Conservation (phyloP, 2,329 filamentous ascomycete species). For the Trichoderma citrinoviride region DNA sequence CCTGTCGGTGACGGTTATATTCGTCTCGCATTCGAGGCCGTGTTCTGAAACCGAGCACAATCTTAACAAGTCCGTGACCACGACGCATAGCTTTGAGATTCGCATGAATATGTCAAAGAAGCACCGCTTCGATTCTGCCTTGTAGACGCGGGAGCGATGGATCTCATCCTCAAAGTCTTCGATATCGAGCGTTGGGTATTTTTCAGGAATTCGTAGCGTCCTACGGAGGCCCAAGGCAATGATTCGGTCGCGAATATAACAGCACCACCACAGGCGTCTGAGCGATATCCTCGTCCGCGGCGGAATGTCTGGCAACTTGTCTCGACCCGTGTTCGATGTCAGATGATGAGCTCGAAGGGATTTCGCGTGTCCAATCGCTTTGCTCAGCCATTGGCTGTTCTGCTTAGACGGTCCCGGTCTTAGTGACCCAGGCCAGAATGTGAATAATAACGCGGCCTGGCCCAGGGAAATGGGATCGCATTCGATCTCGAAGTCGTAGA, state of each 20-base stretch:
- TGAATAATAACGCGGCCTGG: slow-evolving; percentile 9
- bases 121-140: neutral
- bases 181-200: slow-evolving; percentile 24
- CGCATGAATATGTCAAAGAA: slow-evolving; percentile 11
- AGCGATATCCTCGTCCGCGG: slow-evolving; percentile 34
- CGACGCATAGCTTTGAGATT: slow-evolving; percentile 12
- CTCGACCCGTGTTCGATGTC: neutral
- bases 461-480: slow-evolving; percentile 9
- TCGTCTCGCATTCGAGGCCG: slow-evolving; percentile 3
- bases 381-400: slow-evolving; percentile 8
- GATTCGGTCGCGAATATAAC: slow-evolving; percentile 50
- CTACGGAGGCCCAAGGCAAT: slow-evolving; percentile 47
- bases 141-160: slow-evolving; percentile 18
- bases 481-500: slow-evolving; percentile 20
- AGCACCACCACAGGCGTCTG: slow-evolving; percentile 52
- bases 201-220: slow-evolving; percentile 43
- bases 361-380: slow-evolving; percentile 26
- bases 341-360: slow-evolving; percentile 22
- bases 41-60: slow-evolving; percentile 7
- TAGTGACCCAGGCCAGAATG: slow-evolving; percentile 9
- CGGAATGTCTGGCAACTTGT: slow-evolving; percentile 23
- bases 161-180: slow-evolving; percentile 40
- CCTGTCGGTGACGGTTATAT: neutral
- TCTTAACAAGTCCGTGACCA: slow-evolving; percentile 1
- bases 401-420: neutral